Evolutionary conservation across 2,329 filamentous ascomycete genomes (phyloP).

Genomic region (Hymenoscyphus salicellus): DNA sequence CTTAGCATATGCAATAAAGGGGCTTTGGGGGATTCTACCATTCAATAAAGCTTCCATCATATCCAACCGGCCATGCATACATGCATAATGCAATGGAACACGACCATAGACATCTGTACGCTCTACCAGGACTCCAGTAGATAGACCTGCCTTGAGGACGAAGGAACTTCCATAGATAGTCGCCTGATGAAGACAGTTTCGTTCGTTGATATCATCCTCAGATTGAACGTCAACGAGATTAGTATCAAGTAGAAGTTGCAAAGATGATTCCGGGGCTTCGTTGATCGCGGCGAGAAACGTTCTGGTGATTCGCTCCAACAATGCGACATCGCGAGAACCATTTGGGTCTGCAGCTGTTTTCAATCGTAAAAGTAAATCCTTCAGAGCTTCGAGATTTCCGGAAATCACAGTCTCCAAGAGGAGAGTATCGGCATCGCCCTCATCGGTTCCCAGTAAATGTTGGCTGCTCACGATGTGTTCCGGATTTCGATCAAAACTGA

Average conservation of each 20-base stretch:
- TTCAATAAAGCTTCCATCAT: constrained; percentile 74
- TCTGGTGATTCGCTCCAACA: constrained; percentile 76
- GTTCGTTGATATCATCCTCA: constrained; percentile 95
- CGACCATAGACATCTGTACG: constrained; percentile 90
- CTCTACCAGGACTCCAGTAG: constrained; percentile 70
- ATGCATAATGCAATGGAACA: constrained; percentile 91
- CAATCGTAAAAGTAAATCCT: constrained; percentile 78
- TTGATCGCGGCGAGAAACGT: constrained; percentile 89
- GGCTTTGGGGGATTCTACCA: constrained; percentile 42
- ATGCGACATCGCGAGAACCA: constrained; percentile 54
- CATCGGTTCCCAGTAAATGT: constrained; percentile 70
- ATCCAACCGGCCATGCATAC: constrained; percentile 84
- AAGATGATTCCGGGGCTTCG: constrained; percentile 73
- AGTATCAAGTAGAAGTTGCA: constrained; percentile 75
- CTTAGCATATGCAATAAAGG: constrained; percentile 15
- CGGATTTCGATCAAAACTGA: constrained; percentile 66
- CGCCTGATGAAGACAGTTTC: constrained; percentile 95
- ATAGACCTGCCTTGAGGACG: constrained; percentile 74
- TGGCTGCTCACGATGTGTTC: constrained; percentile 66
- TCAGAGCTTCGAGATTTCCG: constrained; percentile 73
- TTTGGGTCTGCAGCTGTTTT: constrained; percentile 51
- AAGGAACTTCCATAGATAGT: constrained; percentile 84
- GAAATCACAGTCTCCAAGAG: constrained; percentile 82
- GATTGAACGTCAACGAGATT: constrained; percentile 84
- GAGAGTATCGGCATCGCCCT: constrained; percentile 84